Base-by-base conservation (phyloP, 2,329 filamentous ascomycete species). In the Ramularia endophylla region DNA sequence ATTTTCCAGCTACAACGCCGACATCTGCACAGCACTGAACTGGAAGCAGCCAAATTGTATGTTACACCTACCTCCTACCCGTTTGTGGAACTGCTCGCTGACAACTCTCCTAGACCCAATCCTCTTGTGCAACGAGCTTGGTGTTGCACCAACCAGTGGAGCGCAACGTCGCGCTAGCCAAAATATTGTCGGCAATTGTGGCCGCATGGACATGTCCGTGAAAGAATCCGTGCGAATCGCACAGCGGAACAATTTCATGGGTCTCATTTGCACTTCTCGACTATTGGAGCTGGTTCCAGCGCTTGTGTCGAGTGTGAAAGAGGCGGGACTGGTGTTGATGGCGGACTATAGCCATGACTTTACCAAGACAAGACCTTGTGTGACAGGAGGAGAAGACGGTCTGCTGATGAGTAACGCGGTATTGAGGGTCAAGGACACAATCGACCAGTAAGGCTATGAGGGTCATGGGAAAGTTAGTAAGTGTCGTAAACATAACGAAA, bases 21-120 rank as follows among this genome's bases (percentile, higher is more conserved):
- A 83, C 50, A 78, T 97, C 15, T 98, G 92, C 66, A 94, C 87
- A 12, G 89, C 90, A 4, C 69, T 98, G 55, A 98, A 98, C 66
- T 98, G 92, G 92, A 98, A 98, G 65, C 92, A 98, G 64, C 92
- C 92, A 2, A 98, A 97, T 61, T 98, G 80, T 82, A 62, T 67
- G 77, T 67, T 5, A 27, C 25, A 19, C 4, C 4, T 13, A 29
- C 36, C 8, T 29, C 20, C 5, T 28, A 27, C 25, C 31, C 13
- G 12, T n/a, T 13, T 7, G 16, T 12, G 27, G 5, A 19, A n/a
- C 22, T 6, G 6, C 8, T 30, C 17, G 19, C 53, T 56, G 36
- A 56, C 44, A 20, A 12, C 9, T 19, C 41, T n/a, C 11, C 19
- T 16, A 81, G 79, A 95, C 62, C 92, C 92, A 0, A 87, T 97